phyloP scores from a whole-genome alignment of 208 protist genomes.

The Trypanosoma melophagium region DNA sequence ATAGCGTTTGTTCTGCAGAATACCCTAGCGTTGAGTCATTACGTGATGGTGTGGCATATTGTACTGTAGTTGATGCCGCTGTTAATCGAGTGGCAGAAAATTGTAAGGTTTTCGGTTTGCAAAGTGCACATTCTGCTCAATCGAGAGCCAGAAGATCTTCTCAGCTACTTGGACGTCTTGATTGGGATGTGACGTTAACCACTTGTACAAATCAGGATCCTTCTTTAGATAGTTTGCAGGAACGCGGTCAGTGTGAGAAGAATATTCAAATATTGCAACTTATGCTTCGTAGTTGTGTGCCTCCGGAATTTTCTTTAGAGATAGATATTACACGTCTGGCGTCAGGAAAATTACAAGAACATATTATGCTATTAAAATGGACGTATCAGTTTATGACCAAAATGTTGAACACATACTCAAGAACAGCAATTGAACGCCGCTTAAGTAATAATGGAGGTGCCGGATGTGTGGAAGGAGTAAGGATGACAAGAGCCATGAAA shows the following conservation, averaged over 20 bases:
- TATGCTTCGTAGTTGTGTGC: conserved; percentile 64
- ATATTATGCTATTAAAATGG: conserved; percentile 76
- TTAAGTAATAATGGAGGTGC: neutral
- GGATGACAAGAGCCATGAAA: conserved; percentile 28
- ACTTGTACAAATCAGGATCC: conserved; percentile 69
- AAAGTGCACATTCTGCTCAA: conserved; percentile 32
- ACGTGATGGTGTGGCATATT: conserved; percentile 82
- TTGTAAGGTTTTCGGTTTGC: conserved; percentile 27
- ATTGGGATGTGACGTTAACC: conserved; percentile 55
- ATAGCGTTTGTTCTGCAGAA: conserved; percentile 68
- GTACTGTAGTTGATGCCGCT: conserved; percentile 73
- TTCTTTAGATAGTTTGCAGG: conserved; percentile 44
- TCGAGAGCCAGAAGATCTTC: conserved; percentile 28
- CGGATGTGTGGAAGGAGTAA: conserved; percentile 27
- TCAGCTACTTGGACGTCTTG: conserved; percentile 36
- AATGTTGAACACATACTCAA: conserved; percentile 68
- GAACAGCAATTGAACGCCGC: conserved; percentile 39
- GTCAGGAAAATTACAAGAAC: conserved; percentile 79
- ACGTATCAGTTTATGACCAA: conserved; percentile 77
- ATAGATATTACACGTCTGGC: conserved; percentile 65
- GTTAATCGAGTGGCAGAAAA: conserved; percentile 64
- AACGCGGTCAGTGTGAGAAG: conserved; percentile 46
- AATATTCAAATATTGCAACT: conserved; percentile 74
- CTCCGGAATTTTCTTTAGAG: conserved; percentile 42
- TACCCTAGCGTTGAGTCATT: conserved; percentile 82